These are phyloP conservation scores for Vaccinium vitisidaea DNA, from an alignment of 148 eudicot species.

Conservation along the genomic window DNA sequence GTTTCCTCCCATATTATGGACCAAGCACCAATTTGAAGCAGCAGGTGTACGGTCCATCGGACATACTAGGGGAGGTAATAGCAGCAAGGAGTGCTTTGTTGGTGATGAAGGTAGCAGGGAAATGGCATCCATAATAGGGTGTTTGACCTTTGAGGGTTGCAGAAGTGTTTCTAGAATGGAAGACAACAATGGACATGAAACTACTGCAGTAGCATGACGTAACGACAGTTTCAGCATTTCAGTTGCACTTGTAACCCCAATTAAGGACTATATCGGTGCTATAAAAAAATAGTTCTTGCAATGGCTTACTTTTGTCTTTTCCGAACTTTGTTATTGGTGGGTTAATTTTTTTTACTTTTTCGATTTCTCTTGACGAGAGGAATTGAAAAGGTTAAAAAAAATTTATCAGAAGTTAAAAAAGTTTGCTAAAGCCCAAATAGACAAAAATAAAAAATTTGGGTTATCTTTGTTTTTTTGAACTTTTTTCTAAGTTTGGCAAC, in stretches of 20 bases:
- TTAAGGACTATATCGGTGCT: background rate
- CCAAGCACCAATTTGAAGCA: too few relatives aligned
- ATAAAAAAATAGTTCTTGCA: background rate
- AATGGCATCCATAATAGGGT: background rate
- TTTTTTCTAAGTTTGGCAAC: background rate
- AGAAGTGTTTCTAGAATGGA: background rate
- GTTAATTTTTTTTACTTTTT: background rate
- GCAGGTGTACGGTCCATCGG: too few relatives aligned
- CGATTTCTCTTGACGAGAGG: background rate
- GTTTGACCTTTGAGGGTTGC: background rate
- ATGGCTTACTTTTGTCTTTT: background rate
- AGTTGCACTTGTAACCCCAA: background rate
- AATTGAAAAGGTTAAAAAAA: background rate
- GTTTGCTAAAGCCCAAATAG: background rate
- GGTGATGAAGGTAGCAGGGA: background rate
- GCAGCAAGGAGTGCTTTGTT: background rate
- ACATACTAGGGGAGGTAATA: too few relatives aligned
- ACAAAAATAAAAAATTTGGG: background rate
- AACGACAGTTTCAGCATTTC: background rate
- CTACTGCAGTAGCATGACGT: background rate
- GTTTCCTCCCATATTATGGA: too few relatives aligned
- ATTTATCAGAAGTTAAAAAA: background rate
- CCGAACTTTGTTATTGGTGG: background rate
- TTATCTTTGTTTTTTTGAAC: background rate
- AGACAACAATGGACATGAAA: background rate